A percentile compares a stretch with the other conserved stretches of the same genome.
phyloP scores from a whole-genome alignment of 2,329 filamentous ascomycete species.

The Trichoderma atrobrunneum region DNA sequence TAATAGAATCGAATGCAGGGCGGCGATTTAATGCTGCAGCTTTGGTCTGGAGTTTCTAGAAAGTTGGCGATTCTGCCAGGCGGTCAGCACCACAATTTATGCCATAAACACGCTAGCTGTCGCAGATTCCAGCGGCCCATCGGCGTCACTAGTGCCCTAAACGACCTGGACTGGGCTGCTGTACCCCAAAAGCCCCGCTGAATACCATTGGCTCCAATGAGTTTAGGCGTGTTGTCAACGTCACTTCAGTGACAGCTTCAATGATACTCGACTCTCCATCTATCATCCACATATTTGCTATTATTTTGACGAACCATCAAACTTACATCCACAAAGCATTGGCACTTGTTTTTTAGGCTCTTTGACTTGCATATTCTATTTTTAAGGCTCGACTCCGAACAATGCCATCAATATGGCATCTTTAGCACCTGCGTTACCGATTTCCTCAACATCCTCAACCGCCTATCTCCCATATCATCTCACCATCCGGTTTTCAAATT shows the following conservation, averaged over 20 bases:
- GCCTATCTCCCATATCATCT: slow-evolving; percentile 59
- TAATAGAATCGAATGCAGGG: background rate
- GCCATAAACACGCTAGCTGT: background rate
- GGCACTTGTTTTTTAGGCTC: too few relatives aligned
- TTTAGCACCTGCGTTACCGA: background rate
- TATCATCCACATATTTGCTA: background rate
- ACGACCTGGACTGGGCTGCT: background rate
- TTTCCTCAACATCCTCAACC: slow-evolving; percentile 19
- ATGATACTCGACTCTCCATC: background rate
- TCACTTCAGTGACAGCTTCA: slow-evolving; percentile 16
- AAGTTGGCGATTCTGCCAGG: slow-evolving; percentile 35
- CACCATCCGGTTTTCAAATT: slow-evolving; percentile 85
- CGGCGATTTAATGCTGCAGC: background rate
- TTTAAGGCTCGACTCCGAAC: background rate
- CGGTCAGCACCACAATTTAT: slow-evolving; percentile 27
- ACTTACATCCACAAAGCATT: background rate
- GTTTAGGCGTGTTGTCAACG: slow-evolving; percentile 14
- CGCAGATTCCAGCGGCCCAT: slow-evolving; percentile 11
- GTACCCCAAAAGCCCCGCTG: background rate
- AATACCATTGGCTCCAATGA: background rate
- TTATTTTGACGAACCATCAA: background rate
- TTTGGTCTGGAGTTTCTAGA: slow-evolving; percentile 16
- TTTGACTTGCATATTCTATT: background rate
- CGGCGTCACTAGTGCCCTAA: slow-evolving; percentile 15
- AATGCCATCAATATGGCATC: slow-evolving; percentile 30